Conservation (phyloP, 495 filamentous ascomycete species). For the Schizothecium vesticola region DNA sequence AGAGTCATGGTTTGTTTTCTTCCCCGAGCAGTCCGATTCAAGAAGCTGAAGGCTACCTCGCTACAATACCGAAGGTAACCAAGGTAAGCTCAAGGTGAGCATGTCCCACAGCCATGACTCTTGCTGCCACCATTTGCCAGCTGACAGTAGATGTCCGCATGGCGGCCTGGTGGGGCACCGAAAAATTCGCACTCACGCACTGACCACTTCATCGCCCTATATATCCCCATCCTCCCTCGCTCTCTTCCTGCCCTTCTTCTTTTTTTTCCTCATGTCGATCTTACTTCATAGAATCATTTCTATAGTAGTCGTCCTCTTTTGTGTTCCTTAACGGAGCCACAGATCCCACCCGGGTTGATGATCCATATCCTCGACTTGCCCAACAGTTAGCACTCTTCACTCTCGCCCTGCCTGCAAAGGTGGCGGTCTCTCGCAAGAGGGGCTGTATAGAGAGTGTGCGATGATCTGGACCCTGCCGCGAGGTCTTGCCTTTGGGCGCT, state of each 20-base stretch:
- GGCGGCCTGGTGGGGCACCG: background rate
- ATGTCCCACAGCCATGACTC: background rate
- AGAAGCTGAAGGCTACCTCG: too few relatives aligned
- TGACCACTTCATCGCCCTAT: slow-evolving; percentile 34
- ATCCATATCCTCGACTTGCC: slow-evolving; percentile 51
- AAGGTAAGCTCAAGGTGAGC: too few relatives aligned
- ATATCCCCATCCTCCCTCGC: slow-evolving; percentile 17
- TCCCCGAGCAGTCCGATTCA: too few relatives aligned
- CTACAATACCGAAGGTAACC: too few relatives aligned
- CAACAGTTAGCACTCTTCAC: slow-evolving; percentile 53
- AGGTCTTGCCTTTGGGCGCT: slow-evolving; percentile 50
- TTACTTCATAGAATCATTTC: slow-evolving; percentile 83
- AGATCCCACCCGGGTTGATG: slow-evolving; percentile 61
- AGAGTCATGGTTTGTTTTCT: too few relatives aligned
- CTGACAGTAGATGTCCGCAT: slow-evolving; percentile 30
- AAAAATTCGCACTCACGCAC: slow-evolving; percentile 39
- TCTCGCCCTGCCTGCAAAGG: slow-evolving; percentile 49
- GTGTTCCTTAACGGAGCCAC: slow-evolving; percentile 68
- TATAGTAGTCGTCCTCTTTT: slow-evolving; percentile 80
- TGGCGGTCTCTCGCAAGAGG: slow-evolving; percentile 34
- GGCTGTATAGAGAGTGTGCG: slow-evolving; percentile 55
- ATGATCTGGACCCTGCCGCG: slow-evolving; percentile 56
- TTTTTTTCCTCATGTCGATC: slow-evolving; percentile 54
- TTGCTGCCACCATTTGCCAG: background rate
- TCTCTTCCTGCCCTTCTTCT: slow-evolving; percentile 28